Percentiles rank a stretch among this genome's conserved stretches.
phyloP scores from a whole-genome alignment of 306 rosid genomes.

The Gleditsia sinensis region DNA sequence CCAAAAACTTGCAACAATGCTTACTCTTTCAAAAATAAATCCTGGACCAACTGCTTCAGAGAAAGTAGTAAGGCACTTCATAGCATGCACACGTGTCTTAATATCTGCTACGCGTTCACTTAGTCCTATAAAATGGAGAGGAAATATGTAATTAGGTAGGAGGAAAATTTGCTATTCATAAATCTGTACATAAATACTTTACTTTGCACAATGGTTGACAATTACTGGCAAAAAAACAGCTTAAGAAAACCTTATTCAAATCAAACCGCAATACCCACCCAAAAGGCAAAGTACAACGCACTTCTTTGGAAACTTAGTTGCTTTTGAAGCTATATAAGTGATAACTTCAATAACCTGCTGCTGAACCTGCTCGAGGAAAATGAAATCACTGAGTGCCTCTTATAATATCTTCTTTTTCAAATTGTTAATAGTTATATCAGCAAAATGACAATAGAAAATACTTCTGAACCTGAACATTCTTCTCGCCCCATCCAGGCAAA shows the following conservation, averaged over 20 bases:
- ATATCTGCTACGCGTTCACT: slow-evolving; percentile 99
- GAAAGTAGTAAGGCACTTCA: slow-evolving; percentile 90
- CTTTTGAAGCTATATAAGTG: slow-evolving; percentile 71
- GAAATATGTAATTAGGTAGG: slow-evolving; percentile 5
- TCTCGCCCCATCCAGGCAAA: slow-evolving; percentile 98
- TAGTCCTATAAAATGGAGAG: slow-evolving; percentile 58
- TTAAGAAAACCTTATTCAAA: neutral
- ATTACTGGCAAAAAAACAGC: neutral
- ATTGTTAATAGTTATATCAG: slow-evolving; percentile 21
- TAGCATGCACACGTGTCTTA: slow-evolving; percentile 88
- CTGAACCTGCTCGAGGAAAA: slow-evolving; percentile 74
- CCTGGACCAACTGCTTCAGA: slow-evolving; percentile 99
- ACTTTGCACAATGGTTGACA: neutral
- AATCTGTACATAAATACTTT: neutral
- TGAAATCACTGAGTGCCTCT: slow-evolving; percentile 17
- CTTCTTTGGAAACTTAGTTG: slow-evolving; percentile 85
- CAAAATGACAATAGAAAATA: slow-evolving; percentile 24
- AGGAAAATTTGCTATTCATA: neutral
- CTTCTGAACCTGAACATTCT: slow-evolving; percentile 89
- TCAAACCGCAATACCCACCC: slow-evolving; percentile 58
- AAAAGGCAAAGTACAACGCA: slow-evolving; percentile 87
- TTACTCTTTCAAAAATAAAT: slow-evolving; percentile 92
- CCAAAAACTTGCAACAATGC: slow-evolving; percentile 34
- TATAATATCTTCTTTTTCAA: neutral
- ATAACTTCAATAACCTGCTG: slow-evolving; percentile 92